Evolutionary conservation across 192 early-diverging fungal genomes (phyloP).

Genomic region (Obelidium mucronatum): DNA sequence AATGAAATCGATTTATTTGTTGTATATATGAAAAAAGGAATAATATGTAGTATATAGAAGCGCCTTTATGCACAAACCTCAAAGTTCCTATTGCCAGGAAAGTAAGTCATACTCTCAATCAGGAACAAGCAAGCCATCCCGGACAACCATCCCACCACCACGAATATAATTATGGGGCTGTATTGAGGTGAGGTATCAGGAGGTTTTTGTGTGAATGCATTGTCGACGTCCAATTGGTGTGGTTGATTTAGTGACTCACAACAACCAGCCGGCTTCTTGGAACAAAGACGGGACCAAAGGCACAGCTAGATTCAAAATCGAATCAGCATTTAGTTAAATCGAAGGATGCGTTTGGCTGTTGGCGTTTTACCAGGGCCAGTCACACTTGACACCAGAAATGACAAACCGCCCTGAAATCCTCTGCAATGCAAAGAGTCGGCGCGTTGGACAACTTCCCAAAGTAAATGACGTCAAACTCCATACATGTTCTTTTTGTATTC

Average conservation of each 20-base stretch:
- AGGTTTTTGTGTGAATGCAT: neutral
- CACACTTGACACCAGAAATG: constrained; percentile 53
- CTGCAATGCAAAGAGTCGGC: constrained; percentile 18
- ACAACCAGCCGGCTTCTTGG: constrained; percentile 61
- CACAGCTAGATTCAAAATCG: constrained; percentile 35
- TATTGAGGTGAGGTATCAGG: neutral
- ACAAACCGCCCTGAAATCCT: constrained; percentile 55
- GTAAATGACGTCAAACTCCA: neutral
- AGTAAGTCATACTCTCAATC: constrained; percentile 71
- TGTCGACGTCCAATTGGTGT: no score
- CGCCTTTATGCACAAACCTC: constrained; percentile 48
- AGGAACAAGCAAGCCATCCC: constrained; percentile 71
- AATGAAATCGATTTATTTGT: neutral
- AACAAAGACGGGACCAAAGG: constrained; percentile 61
- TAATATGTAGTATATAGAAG: no score
- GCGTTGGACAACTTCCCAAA: neutral
- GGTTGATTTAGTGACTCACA: constrained; percentile 39
- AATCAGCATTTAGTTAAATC: neutral
- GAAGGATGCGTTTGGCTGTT: no score
- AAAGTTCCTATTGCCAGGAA: constrained; percentile 75
- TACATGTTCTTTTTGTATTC: constrained; percentile 50
- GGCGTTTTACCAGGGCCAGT: constrained; percentile 52
- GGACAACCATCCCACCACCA: constrained; percentile 66
- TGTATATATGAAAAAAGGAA: neutral
- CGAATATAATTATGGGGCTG: constrained; percentile 62